Percentiles rank a stretch among this genome's conserved stretches.
phyloP scores from a whole-genome alignment of 177 flowering plant species.

The Tripterygium wilfordii region DNA sequence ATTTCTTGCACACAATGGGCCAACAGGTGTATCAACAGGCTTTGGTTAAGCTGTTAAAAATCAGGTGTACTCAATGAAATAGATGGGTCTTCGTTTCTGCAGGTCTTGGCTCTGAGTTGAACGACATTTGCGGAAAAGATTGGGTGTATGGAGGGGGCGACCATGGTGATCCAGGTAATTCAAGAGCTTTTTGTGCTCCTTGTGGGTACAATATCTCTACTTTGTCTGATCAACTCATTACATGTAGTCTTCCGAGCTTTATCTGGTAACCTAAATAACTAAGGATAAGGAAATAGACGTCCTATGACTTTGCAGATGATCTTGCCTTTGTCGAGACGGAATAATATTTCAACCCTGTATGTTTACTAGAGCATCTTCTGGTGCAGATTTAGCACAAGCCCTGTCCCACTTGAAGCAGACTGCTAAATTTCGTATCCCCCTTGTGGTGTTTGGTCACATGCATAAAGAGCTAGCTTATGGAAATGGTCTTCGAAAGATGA shows the following conservation, averaged over 20 bases:
- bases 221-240: no score
- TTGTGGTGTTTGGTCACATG: conserved; percentile 95
- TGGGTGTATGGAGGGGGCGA: conserved; percentile 75
- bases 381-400: conserved; percentile 73
- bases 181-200: not conserved
- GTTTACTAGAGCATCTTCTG: conserved; percentile 10
- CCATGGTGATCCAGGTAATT: conserved; percentile 88
- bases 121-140: conserved; percentile 87
- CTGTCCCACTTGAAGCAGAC: conserved; percentile 50
- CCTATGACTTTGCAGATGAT: no score
- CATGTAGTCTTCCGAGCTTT: no score
- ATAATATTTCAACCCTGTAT: conserved; percentile 2
- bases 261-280: not conserved
- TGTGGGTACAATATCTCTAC: not conserved
- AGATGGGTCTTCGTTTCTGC: conserved; percentile 6
- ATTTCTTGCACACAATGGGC: conserved; percentile 93
- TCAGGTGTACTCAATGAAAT: not conserved
- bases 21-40: conserved; percentile 46
- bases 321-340: no score
- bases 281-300: no score
- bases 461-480: conserved; percentile 69
- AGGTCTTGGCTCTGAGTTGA: conserved; percentile 72
- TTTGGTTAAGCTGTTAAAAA: conserved; percentile 4
- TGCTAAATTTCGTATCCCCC: conserved; percentile 34
- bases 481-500: conserved; percentile 64